Conservation (phyloP, 352 stramenopile species). For the Pythium brachiatum region DNA sequence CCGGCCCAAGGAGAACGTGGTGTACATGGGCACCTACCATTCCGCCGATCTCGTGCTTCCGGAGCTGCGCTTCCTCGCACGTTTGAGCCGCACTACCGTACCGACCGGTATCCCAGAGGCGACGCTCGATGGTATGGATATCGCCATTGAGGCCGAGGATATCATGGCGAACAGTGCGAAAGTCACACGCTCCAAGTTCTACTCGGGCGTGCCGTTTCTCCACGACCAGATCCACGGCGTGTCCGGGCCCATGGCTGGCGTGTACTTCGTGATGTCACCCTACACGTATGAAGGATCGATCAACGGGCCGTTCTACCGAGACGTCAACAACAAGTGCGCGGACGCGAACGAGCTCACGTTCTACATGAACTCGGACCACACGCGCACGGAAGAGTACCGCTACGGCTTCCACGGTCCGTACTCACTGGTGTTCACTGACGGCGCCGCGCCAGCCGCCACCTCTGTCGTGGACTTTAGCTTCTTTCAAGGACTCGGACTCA, state of each 20-base stretch:
- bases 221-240: slow-evolving; percentile 43
- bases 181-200: slow-evolving; percentile 42
- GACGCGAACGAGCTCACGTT: slow-evolving; percentile 50
- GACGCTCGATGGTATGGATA: slow-evolving; percentile 33
- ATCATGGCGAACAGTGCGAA: slow-evolving; percentile 31
- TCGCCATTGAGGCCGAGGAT: slow-evolving; percentile 42
- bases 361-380: slow-evolving; percentile 67
- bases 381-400: slow-evolving; percentile 51
- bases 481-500: slow-evolving; percentile 36
- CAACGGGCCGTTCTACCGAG: slow-evolving; percentile 45
- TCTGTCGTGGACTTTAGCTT: slow-evolving; percentile 39
- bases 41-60: slow-evolving; percentile 27
- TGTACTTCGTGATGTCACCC: slow-evolving; percentile 57
- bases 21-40: slow-evolving; percentile 63
- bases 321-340: slow-evolving; percentile 58
- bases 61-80: slow-evolving; percentile 48
- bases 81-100: slow-evolving; percentile 34
- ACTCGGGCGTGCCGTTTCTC: slow-evolving; percentile 37
- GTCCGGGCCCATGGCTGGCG: slow-evolving; percentile 30
- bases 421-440: slow-evolving; percentile 41
- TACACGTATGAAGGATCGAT: slow-evolving; percentile 43
- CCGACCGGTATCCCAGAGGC: slow-evolving; percentile 35
- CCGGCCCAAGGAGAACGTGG: slow-evolving; percentile 44
- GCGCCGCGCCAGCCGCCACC: slow-evolving; percentile 21
- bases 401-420: slow-evolving; percentile 55